Base-by-base conservation (phyloP, 2,329 filamentous ascomycete species). In the Pseudogymnoascus sp. region DNA sequence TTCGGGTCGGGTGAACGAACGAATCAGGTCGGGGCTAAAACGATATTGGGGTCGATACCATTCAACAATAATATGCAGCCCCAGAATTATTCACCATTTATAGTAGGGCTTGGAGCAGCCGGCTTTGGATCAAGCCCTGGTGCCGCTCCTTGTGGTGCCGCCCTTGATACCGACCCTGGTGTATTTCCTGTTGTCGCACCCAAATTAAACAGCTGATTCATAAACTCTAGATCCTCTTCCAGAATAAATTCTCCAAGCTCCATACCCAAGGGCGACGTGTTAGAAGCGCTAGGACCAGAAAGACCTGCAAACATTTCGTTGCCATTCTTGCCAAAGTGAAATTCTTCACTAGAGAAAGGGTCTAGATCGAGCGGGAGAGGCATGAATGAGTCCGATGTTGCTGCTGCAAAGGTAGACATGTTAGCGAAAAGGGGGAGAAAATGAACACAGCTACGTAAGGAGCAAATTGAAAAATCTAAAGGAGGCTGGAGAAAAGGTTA, bases 211-310 rank as follows among this genome's bases (percentile, higher is more conserved):
- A 39, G 14, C 52, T 62, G 42, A 35, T 69, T 67, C 36, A 70
- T 60, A 55, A 69, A 70, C 2, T 66, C 68, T 12, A 75, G 64
- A 63, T 74, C 72, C 12, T 69, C 70, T 58, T 75, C 73, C 36
- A 75, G 63, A 68, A 76, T 71, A 55, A 76, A 76, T 63, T 75
- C 73, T 1, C 74, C 72, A 22, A 75, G 63, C 42, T 75, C 74
- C 66, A 73, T 69, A 0, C 72, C 69, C 35, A 75, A 65, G 5
- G 72, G 69, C 1, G 68, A 70, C 16, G 39, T 9, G 58, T 60
- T 28, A 38, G 45, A 55, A 23, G 22, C 36, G n/a, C 33, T 19
- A 39, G 36, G 36, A 16, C n/a, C 36, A n/a, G 36, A 16, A 39
- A 39, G 36, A 39, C 36, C n/a, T 39, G 36, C n/a, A n/a, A 39